Evolutionary conservation across 192 early-diverging fungal species (phyloP).

Genomic region (Coemansia sp.): DNA sequence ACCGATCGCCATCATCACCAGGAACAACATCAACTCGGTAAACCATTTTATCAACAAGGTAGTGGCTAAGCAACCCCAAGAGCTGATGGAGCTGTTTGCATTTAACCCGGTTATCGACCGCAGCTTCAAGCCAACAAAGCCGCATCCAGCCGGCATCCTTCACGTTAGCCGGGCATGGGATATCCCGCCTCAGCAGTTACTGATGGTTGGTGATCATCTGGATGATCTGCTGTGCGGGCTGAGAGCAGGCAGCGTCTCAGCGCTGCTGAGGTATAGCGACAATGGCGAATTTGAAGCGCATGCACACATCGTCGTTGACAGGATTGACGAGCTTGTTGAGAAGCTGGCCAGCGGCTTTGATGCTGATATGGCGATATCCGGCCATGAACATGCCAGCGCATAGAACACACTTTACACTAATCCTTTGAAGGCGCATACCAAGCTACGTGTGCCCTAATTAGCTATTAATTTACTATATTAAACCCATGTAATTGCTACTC

Average conservation of each 20-base stretch:
- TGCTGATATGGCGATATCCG: conserved; percentile 27
- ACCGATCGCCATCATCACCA: conserved; percentile 54
- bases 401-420: neutral
- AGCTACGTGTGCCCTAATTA: neutral
- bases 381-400: neutral
- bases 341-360: conserved; percentile 37
- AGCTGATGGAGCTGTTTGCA: conserved; percentile 33
- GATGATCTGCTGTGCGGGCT: conserved; percentile 58
- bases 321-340: conserved; percentile 36
- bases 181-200: conserved; percentile 45
- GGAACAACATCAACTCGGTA: conserved; percentile 50
- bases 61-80: conserved; percentile 22
- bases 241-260: conserved; percentile 49
- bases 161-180: conserved; percentile 49
- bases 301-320: conserved; percentile 49
- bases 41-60: conserved; percentile 54
- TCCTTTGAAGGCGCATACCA: neutral
- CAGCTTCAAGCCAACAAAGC: conserved; percentile 54
- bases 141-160: conserved; percentile 45
- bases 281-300: conserved; percentile 35
- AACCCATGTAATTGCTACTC: neutral
- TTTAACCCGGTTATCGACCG: conserved; percentile 56
- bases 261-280: conserved; percentile 43
- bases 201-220: conserved; percentile 60
- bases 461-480: neutral